Evolutionary conservation across 1,284 basidiomycete species (phyloP).

Genomic region (Cutaneotrichosporon sp.): DNA sequence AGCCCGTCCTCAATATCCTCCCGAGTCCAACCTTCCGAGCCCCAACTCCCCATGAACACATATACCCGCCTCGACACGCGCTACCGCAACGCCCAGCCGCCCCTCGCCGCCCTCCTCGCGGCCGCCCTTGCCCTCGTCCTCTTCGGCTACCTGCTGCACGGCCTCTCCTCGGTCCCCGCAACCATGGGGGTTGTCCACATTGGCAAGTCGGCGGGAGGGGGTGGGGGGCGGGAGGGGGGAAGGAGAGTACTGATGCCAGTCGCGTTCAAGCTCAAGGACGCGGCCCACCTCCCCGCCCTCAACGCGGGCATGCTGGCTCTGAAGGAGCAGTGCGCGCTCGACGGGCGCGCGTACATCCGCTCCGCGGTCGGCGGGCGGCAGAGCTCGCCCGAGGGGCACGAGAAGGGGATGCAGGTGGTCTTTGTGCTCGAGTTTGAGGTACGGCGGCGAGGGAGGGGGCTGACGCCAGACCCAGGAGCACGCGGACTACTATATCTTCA

Average conservation of each 20-base stretch:
- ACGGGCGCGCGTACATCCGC: constrained; percentile 36
- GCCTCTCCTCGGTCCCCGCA: not conserved
- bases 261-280: constrained; percentile 38
- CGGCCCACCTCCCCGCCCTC: constrained; percentile 23
- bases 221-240: too few relatives aligned
- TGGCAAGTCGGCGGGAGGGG: too few relatives aligned
- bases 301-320: constrained; percentile 33
- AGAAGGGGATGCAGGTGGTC: constrained; percentile 41
- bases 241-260: constrained; percentile 39
- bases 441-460: not conserved
- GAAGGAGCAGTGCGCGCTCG: constrained; percentile 30
- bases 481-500: constrained; percentile 40
- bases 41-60: not conserved
- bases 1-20: too few relatives aligned
- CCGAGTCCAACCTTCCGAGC: not conserved
- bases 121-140: constrained; percentile 1
- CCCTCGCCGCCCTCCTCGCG: not conserved
- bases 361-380: constrained; percentile 42
- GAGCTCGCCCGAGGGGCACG: constrained; percentile 35
- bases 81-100: not conserved
- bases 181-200: constrained; percentile 23
- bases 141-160: constrained; percentile 8
- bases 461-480: constrained; percentile 31
- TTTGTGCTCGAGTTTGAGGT: constrained; percentile 45
- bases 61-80: not conserved